Evolutionary conservation across 805 yeast species (phyloP), one percentile per base, ranked within the genome.

Genomic region (Clavispora carvajalis): DNA sequence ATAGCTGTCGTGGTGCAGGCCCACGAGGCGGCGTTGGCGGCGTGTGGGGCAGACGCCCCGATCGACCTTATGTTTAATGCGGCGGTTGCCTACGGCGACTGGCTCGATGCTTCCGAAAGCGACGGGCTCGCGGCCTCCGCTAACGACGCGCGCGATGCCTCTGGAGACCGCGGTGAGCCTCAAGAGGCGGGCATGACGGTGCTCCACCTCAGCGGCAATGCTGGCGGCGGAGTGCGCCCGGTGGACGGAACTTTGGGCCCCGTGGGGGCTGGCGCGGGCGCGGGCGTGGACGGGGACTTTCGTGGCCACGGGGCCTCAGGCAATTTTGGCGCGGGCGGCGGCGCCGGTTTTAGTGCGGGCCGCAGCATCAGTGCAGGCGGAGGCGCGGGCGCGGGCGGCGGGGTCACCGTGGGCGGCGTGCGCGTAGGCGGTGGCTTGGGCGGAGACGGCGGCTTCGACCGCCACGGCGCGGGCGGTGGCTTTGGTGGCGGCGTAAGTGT

Each of bases 41-140:
- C 53, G 3, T 56, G 61, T 1, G 25, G 34, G 1, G 38, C 24
- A 2, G 43, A 38, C 7, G 45, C 30, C 2, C 42, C 45, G 4
- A 43, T 52, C 4, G 82, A 77, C 48, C 57, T 76, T 35, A 54
- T 67, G 22, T 74, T 62, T 53, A 77, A 76, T 46, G 55, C 69
- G 9, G 76, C 70, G 0, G 51, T 76, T 33, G 75, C 70, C 7
- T 73, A 73, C 46, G 65, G 68, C 22, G 79, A 76, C 45, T 62
- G 62, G 8, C 55, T 75, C 28, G 81, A 76, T 39, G 57, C 49
- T n/a, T n/a, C n/a, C n/a, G n/a, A n/a, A 11, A 54, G 52, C 4
- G 62, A 53, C 6, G 73, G n/a, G n/a, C n/a, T n/a, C n/a, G n/a
- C n/a, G n/a, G n/a, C n/a, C n/a, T n/a, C n/a, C n/a, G n/a, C n/a